Percentiles rank a stretch among this genome's conserved stretches.
These are phyloP conservation scores for Fusarium nelsonii DNA, from an alignment of 2,329 filamentous ascomycete species.

Conservation along the genomic window DNA sequence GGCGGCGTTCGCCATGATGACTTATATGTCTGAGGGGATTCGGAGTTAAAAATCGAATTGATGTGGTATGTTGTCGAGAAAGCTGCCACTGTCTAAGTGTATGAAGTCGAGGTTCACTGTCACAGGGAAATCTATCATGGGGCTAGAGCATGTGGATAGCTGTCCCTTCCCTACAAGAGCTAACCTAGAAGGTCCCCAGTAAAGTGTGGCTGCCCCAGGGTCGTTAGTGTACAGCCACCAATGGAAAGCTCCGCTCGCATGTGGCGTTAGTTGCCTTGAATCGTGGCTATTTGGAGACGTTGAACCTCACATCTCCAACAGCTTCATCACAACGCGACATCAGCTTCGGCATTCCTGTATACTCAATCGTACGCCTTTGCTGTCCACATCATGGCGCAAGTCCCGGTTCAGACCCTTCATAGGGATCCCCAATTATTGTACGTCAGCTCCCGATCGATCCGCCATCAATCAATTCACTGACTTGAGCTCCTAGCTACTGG, in stretches of 20 bases:
- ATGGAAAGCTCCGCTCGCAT: conserved; percentile 20
- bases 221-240: conserved; percentile 13
- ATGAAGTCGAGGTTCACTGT: conserved; percentile 15
- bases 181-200: neutral
- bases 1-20: conserved; percentile 51
- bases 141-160: conserved; percentile 43
- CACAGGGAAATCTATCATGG: conserved; percentile 34
- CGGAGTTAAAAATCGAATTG: neutral
- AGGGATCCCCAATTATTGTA: conserved; percentile 98
- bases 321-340: conserved; percentile 31
- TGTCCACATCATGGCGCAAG: conserved; percentile 76
- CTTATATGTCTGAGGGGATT: conserved; percentile 5
- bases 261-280: conserved; percentile 34
- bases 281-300: conserved; percentile 41
- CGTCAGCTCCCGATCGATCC: conserved; percentile 52
- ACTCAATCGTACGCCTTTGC: conserved; percentile 21
- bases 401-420: conserved; percentile 93
- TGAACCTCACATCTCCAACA: conserved; percentile 36
- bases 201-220: conserved; percentile 31
- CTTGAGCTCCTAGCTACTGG: conserved; percentile 81
- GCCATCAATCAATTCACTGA: conserved; percentile 28
- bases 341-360: conserved; percentile 14
- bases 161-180: conserved; percentile 38
- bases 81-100: conserved; percentile 25
- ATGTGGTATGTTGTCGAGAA: conserved; percentile 18